Percentiles rank a stretch among this genome's conserved stretches.
Conservation (phyloP, 2,329 filamentous ascomycete species). For the Colletotrichum higginsianum region DNA sequence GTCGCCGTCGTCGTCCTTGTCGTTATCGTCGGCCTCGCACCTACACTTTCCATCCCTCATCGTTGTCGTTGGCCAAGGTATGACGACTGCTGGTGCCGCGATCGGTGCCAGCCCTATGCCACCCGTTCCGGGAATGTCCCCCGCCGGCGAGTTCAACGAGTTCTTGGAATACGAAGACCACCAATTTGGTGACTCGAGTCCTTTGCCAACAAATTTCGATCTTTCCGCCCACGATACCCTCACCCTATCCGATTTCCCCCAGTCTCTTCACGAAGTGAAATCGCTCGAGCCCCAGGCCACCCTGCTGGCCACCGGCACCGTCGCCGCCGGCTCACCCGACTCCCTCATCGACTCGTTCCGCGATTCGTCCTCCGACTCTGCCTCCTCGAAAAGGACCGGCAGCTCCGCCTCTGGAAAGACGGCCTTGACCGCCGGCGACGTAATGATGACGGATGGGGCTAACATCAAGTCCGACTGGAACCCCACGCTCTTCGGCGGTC, state of each 20-base stretch:
- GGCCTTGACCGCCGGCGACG: constrained; percentile 57
- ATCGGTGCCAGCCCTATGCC: constrained; percentile 56
- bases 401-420: constrained; percentile 64
- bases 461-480: constrained; percentile 62
- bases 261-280: constrained; percentile 38
- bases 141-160: constrained; percentile 50
- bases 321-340: constrained; percentile 57
- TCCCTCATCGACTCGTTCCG: constrained; percentile 60
- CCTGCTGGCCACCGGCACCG: constrained; percentile 45
- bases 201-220: constrained; percentile 49
- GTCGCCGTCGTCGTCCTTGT: constrained; percentile 29
- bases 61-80: constrained; percentile 41
- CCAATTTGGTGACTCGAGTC: constrained; percentile 51
- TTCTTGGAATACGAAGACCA: constrained; percentile 57
- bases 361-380: constrained; percentile 68
- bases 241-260: constrained; percentile 50
- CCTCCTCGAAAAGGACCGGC: constrained; percentile 63
- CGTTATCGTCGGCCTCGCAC: constrained; percentile 31
- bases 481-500: constrained; percentile 50
- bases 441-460: constrained; percentile 59
- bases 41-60: constrained; percentile 21
- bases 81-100: constrained; percentile 46
- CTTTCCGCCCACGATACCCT: constrained; percentile 57
- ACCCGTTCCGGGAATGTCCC: constrained; percentile 54
- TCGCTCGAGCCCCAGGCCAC: constrained; percentile 40